Evolutionary conservation across 2,329 filamentous ascomycete genomes (phyloP).

Genomic region (Penicillium rolfsii): DNA sequence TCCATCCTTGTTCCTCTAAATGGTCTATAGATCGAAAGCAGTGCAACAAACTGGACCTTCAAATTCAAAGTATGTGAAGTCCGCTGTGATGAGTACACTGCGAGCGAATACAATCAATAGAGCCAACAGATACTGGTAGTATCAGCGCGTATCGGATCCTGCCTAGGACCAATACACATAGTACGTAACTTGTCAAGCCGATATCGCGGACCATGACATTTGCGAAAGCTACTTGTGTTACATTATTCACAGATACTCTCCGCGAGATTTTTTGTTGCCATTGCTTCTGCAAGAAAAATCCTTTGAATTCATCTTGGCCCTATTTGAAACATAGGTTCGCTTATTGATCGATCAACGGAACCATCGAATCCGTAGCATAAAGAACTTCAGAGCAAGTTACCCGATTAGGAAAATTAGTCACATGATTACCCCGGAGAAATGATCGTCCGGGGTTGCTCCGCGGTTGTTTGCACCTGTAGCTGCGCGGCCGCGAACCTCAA

Average conservation of each 20-base stretch:
- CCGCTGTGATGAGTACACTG: too few relatives aligned
- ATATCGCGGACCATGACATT: too few relatives aligned
- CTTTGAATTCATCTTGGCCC: too few relatives aligned
- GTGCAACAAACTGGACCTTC: neutral
- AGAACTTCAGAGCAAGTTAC: constrained; percentile 55
- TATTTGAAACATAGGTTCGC: too few relatives aligned
- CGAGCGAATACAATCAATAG: too few relatives aligned
- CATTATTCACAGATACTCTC: neutral
- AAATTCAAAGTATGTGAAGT: neutral
- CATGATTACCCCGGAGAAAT: neutral
- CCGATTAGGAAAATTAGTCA: constrained; percentile 8
- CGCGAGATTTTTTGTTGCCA: neutral
- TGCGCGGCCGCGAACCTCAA: neutral
- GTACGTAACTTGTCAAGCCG: too few relatives aligned
- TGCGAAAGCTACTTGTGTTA: neutral
- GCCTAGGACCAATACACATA: too few relatives aligned
- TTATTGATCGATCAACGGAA: too few relatives aligned
- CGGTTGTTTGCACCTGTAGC: constrained; percentile 17
- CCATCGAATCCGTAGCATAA: constrained; percentile 48
- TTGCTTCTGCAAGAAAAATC: neutral
- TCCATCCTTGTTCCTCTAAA: neutral
- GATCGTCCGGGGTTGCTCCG: constrained; percentile 17
- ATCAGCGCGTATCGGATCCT: too few relatives aligned
- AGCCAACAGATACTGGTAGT: too few relatives aligned
- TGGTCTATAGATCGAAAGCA: neutral